Percentiles rank a stretch among this genome's conserved stretches.
Conservation (phyloP, 163 green algal genomes). For the Volvox carteri region DNA sequence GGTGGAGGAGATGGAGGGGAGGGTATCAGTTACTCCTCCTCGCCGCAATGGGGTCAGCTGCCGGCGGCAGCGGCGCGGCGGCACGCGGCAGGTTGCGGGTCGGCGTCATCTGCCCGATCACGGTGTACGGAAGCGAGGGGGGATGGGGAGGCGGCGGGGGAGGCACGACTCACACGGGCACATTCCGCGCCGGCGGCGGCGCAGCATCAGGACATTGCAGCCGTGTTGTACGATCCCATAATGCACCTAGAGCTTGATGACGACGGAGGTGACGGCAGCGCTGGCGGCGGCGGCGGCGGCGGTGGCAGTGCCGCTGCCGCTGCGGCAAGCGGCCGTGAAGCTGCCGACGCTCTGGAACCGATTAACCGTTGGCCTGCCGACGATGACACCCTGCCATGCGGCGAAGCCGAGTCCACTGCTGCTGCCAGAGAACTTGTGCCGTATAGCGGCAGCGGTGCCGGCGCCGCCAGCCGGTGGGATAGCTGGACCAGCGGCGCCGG, state of each 20-base stretch:
- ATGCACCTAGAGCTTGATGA: too few relatives aligned
- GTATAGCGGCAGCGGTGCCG: neutral
- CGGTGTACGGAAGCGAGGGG: too few relatives aligned
- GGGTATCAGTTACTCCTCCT: too few relatives aligned
- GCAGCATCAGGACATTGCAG: neutral
- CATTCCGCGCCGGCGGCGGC: neutral
- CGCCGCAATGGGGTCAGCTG: too few relatives aligned
- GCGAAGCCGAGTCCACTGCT: neutral
- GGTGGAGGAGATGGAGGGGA: too few relatives aligned
- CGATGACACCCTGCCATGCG: neutral
- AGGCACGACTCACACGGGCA: neutral
- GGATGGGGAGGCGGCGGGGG: too few relatives aligned
- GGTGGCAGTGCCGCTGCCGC: neutral
- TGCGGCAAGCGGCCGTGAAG: neutral
- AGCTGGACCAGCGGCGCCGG: constrained; percentile 38
- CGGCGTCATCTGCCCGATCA: too few relatives aligned
- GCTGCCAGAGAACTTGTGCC: neutral
- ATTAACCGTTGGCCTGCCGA: neutral
- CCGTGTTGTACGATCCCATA: too few relatives aligned
- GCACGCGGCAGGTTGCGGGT: too few relatives aligned
- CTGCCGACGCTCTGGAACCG: neutral
- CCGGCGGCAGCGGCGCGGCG: too few relatives aligned
- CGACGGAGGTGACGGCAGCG: too few relatives aligned
- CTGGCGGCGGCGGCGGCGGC: too few relatives aligned
- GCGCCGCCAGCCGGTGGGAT: neutral